These are phyloP conservation scores for Beauveria sp. DNA, from an alignment of 2,329 filamentous ascomycete genomes.

Conservation along the genomic window DNA sequence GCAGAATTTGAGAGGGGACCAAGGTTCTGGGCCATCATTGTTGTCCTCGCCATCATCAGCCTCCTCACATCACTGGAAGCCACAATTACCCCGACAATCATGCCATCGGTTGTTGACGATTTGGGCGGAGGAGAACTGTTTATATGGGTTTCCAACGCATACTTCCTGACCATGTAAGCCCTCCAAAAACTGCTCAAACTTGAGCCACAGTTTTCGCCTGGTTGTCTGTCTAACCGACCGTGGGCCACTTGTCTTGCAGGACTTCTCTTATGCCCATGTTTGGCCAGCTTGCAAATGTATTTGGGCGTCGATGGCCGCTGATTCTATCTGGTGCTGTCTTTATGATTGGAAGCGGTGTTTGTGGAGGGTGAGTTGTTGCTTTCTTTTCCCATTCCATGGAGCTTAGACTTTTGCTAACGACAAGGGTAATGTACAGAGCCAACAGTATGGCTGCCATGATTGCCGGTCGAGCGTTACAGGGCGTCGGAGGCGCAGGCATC, in stretches of 20 bases:
- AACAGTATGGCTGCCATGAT: conserved; percentile 33
- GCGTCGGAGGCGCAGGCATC: conserved; percentile 21
- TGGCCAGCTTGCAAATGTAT: conserved; percentile 20
- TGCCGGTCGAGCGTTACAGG: conserved; percentile 34
- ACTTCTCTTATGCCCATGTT: conserved; percentile 17
- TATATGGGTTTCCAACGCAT: conserved; percentile 22
- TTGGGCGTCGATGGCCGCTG: conserved; percentile 20
- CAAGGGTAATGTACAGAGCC: background rate
- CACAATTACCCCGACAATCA: conserved; percentile 20
- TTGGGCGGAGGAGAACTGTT: conserved; percentile 16
- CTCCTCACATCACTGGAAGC: conserved; percentile 20
- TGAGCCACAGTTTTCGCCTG: background rate
- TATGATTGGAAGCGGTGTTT: conserved; percentile 18
- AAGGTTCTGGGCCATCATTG: conserved; percentile 15
- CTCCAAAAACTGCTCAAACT: background rate
- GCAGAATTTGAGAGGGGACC: background rate
- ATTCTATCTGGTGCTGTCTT: conserved; percentile 18
- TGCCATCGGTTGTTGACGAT: conserved; percentile 18
- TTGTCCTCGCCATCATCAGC: conserved; percentile 14
- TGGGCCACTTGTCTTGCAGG: conserved; percentile 10
- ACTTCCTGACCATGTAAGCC: conserved; percentile 18
- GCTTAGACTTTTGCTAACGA: background rate
- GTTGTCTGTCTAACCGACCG: conserved; percentile 3
- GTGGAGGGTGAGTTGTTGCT: conserved; percentile 3
- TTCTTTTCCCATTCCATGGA: background rate